Evolutionary conservation across 352 stramenopile species (phyloP).

Genomic region (Globisporangium cederbergense): DNA sequence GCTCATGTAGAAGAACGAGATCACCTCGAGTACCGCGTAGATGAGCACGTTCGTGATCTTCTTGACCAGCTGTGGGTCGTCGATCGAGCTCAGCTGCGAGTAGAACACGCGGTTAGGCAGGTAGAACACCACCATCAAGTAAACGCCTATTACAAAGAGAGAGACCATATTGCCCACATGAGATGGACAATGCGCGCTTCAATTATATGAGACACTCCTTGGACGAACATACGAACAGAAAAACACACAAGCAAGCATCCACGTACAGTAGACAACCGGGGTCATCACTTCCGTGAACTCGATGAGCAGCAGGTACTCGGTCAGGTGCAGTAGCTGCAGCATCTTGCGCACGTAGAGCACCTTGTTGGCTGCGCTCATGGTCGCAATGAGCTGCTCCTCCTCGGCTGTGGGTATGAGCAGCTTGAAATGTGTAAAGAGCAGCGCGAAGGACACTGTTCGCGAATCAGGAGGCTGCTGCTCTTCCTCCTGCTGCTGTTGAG

Average conservation of each 20-base stretch:
- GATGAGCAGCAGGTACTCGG: constrained; percentile 19
- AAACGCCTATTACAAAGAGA: constrained; percentile 17
- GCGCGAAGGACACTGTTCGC: not conserved
- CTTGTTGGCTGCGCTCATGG: not conserved
- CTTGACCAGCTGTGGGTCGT: constrained; percentile 6
- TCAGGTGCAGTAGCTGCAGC: constrained; percentile 11
- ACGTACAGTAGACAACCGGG: constrained; percentile 20
- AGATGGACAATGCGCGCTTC: not conserved
- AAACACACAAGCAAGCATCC: not conserved
- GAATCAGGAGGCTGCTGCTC: not conserved
- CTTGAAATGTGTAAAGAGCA: not conserved
- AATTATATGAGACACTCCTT: not conserved
- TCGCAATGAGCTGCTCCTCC: not conserved
- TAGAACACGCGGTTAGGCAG: constrained; percentile 32
- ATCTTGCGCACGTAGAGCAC: constrained; percentile 6
- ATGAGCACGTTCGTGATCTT: constrained; percentile 32
- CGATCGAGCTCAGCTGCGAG: constrained; percentile 25
- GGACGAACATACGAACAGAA: not conserved
- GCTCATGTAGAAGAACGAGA: constrained; percentile 18
- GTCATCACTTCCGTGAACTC: constrained; percentile 21
- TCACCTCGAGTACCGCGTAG: constrained; percentile 21
- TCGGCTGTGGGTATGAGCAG: not conserved
- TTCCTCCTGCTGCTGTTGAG: not conserved
- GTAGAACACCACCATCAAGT: constrained; percentile 30
- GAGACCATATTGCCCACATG: not conserved